Evolutionary conservation across 176 grass and related monocot genomes (phyloP), one percentile per base, ranked within the genome.

Genomic region (Microstegium vimineum): DNA sequence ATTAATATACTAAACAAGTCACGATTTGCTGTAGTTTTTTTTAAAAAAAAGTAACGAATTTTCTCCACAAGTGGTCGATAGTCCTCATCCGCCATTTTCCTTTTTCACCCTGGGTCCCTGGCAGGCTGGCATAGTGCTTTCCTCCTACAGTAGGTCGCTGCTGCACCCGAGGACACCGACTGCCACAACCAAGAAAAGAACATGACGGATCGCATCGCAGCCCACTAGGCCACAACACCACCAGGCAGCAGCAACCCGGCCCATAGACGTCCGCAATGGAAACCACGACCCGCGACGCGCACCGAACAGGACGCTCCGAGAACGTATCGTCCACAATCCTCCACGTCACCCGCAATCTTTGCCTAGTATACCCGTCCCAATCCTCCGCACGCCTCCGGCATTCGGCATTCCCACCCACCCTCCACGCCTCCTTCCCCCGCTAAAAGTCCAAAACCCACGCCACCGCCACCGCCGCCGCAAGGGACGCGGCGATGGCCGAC

Each of bases 251-350:
- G 18, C 65, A 68, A n/a, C n/a, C 41, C 42, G 15, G 14, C 41
- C 70, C 70, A 73, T 12, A 10, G 5, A n/a, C n/a, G n/a, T 9
- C 7, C 27, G 27, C 8, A 28, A 10, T 23, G 20, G 1, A 41
- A 42, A 4, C 68, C 43, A 13, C 43, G 9, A 1, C 71, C 71
- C 26, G 61, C 17, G 61, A 28, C 59, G 25, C 8, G 13, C 32
- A 84, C 62, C 15, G 20, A 52, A 52, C 61, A 14, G 38, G 31
- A 40, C 25, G 26, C 28, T 52, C 61, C 23, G 10, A n/a, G 36
- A 86, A 90, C 82, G 77, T 82, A 71, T 87, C 78, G 84, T 11
- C 83, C 80, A 57, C 32, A 83, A 77, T 30, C 40, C 59, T 83
- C 78, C 73, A 72, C 80, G 76, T 87, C 80, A 43, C 72, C 78